phyloP scores from a whole-genome alignment of 192 early-diverging fungal species.

The Entomortierella lignicola region DNA sequence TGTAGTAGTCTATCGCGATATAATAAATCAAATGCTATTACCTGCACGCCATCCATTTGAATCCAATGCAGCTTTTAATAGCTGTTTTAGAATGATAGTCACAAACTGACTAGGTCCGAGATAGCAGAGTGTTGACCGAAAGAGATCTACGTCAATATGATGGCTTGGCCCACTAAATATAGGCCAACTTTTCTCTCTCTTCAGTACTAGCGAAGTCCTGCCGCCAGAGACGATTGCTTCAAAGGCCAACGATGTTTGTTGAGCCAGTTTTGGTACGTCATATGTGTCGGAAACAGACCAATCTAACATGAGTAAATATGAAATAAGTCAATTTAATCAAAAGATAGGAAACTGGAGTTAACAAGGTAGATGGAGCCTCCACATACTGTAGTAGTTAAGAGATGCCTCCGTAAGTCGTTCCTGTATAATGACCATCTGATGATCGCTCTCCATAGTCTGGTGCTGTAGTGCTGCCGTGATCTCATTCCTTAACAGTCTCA shows the following conservation, averaged over 20 bases:
- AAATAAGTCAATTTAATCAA: not conserved
- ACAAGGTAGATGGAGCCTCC: not conserved
- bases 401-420: slow-evolving; percentile 25
- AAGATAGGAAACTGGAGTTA: not conserved
- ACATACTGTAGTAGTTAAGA: slow-evolving; percentile 39
- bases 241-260: slow-evolving; percentile 25
- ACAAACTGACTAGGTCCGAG: slow-evolving; percentile 39
- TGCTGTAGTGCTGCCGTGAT: slow-evolving; percentile 30
- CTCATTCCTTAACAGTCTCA: slow-evolving; percentile 34
- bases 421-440: slow-evolving; percentile 38
- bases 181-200: slow-evolving; percentile 36
- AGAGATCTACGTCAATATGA: slow-evolving; percentile 46
- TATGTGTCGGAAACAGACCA: slow-evolving; percentile 38
- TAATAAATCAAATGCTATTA: not conserved
- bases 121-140: slow-evolving; percentile 26
- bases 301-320: slow-evolving; percentile 7
- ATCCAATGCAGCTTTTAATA: slow-evolving; percentile 28
- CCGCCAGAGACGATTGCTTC: slow-evolving; percentile 31
- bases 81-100: slow-evolving; percentile 31
- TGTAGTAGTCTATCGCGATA: not conserved
- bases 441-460: slow-evolving; percentile 29
- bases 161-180: slow-evolving; percentile 32
- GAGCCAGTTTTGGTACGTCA: slow-evolving; percentile 38
- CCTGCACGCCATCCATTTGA: slow-evolving; percentile 44
- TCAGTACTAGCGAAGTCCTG: slow-evolving; percentile 25